Evolutionary conservation across 2,329 filamentous ascomycete genomes (phyloP).

Genomic region (Cucurbitaria berberidis): DNA sequence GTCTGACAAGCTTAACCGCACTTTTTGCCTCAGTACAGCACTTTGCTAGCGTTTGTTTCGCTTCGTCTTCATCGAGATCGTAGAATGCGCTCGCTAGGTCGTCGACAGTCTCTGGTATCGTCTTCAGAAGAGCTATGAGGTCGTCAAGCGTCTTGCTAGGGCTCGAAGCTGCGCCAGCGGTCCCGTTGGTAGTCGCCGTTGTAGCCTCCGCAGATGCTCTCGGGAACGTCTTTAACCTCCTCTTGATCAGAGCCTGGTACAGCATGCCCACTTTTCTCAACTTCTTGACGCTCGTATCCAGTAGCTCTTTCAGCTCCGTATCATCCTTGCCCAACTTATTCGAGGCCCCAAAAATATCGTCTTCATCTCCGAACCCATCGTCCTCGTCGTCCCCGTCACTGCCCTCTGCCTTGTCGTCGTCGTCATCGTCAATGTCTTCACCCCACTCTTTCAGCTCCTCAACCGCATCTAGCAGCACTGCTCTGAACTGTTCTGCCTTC

Average conservation of each 20-base stretch:
- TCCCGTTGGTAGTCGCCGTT: constrained; percentile 9
- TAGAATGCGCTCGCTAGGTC: constrained; percentile 77
- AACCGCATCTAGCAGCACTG: constrained; percentile 80
- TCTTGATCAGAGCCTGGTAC: constrained; percentile 72
- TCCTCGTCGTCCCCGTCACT: constrained; percentile 63
- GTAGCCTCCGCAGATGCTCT: constrained; percentile 20
- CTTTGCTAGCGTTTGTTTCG: constrained; percentile 64
- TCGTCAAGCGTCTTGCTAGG: constrained; percentile 57
- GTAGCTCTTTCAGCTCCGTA: constrained; percentile 68
- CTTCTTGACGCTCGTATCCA: constrained; percentile 68
- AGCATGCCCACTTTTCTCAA: constrained; percentile 71
- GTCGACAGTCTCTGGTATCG: constrained; percentile 71
- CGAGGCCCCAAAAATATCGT: constrained; percentile 70
- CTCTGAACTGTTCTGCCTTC: constrained; percentile 75
- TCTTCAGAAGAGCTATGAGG: constrained; percentile 62
- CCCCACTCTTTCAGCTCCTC: constrained; percentile 89
- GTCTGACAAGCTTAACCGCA: constrained; percentile 62
- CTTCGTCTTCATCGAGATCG: constrained; percentile 65
- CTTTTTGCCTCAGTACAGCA: constrained; percentile 67
- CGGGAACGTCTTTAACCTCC: constrained; percentile 67
- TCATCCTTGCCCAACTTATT: constrained; percentile 66
- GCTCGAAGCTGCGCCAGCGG: background rate
- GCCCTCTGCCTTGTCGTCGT: constrained; percentile 48
- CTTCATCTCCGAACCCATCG: constrained; percentile 62
- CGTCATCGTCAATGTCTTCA: constrained; percentile 70